These are phyloP conservation scores for Spergularia azorica DNA, from an alignment of 179 eudicot species.

Conservation along the genomic window DNA sequence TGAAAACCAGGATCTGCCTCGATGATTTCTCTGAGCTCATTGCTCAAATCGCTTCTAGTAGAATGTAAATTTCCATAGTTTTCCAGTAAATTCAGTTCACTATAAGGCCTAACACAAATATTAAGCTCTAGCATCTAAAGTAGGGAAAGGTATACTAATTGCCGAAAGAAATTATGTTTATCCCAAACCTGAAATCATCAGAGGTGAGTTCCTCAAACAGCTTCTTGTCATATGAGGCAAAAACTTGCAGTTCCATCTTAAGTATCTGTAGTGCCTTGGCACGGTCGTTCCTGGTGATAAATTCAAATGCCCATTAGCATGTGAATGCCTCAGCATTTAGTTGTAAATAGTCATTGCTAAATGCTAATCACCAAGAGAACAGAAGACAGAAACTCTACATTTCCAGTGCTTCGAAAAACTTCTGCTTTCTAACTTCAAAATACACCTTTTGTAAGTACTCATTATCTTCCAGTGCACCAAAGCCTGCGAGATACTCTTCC, in stretches of 20 bases:
- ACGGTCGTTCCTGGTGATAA: slow-evolving; percentile 26
- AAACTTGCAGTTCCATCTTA: slow-evolving; percentile 45
- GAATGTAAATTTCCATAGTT: slow-evolving; percentile 70
- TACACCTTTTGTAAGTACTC: slow-evolving; percentile 33
- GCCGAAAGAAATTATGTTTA: no score
- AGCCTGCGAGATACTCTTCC: slow-evolving; percentile 40
- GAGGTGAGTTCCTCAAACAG: slow-evolving; percentile 45
- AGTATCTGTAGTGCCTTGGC: slow-evolving; percentile 39
- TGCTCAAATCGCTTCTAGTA: slow-evolving; percentile 58
- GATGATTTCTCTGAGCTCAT: slow-evolving; percentile 66
- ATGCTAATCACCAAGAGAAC: no score
- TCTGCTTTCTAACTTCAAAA: slow-evolving; percentile 43
- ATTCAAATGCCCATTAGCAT: no score
- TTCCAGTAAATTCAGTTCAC: slow-evolving; percentile 73
- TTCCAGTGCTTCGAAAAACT: slow-evolving; percentile 44
- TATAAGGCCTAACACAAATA: slow-evolving; percentile 19
- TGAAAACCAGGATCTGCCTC: slow-evolving; percentile 78
- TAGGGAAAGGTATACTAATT: no score
- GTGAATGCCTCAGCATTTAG: no score
- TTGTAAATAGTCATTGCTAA: no score
- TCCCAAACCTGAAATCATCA: slow-evolving; percentile 48
- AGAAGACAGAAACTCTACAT: slow-evolving; percentile 27
- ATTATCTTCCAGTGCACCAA: slow-evolving; percentile 30
- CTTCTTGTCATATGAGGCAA: slow-evolving; percentile 37
- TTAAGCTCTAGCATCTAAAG: background rate